Evolutionary conservation across 495 filamentous ascomycete genomes (phyloP), one percentile per base, ranked within the genome.

Genomic region (Aspergillus sclerotiicarbonarius): DNA sequence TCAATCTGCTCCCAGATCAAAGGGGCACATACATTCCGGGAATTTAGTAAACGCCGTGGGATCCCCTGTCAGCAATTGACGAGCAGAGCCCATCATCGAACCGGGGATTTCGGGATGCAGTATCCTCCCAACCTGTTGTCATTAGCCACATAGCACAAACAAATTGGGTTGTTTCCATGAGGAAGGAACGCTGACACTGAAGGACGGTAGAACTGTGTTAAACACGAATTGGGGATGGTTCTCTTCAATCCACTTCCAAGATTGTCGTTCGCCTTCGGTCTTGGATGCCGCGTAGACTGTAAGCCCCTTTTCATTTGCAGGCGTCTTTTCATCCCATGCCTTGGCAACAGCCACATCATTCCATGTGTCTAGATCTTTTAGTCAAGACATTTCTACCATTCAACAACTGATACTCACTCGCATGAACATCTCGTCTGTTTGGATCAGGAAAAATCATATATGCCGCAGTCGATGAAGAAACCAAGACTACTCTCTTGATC

Each of bases 211-310:
- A 8, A 87, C 64, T 3, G 79, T 53, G 33, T 83, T 83, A 56
- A 85, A 72, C 1, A 58, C 69, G 54, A 83, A 86, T 0, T 35
- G 12, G 0, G 80, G 78, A 44, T 78, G 71, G 12, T 82, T 52
- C 45, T 80, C 72, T 20, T 77, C 67, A 4, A 79, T 58, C 57
- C 82, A 86, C 52, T 75, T 68, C 81, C 80, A 86, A 2, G 80
- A 59, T 6, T 71, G 68, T 39, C 68, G 74, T 67, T 88, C 84
- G 0, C 74, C 78, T 30, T 76, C 71, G 1, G 74, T 77, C 62
- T 89, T 87, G 57, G 77, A 80, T 0, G 82, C 81, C 0, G 63
- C 63, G 58, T 88, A 84, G 4, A 83, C 76, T 0, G 65, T 68
- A 13, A 76, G 61, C 4, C 73, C 65, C 29, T 64, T 70, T 2